Conservation (phyloP, 441 rosid species). For the Pelargonium fulgidum region DNA sequence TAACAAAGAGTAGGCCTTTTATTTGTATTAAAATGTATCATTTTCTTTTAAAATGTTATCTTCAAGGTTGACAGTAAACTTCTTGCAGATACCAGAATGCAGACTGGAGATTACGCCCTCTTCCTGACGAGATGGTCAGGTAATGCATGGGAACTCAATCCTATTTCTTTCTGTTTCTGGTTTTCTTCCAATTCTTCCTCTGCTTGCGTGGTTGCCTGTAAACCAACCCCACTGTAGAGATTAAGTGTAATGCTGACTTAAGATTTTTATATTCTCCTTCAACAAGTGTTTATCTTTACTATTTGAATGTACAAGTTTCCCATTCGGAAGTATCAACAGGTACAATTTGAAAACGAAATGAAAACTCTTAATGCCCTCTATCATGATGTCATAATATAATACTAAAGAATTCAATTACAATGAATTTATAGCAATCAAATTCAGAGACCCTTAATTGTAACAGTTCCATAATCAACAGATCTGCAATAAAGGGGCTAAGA, state of each 20-base stretch:
- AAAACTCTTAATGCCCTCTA: too few species aligned
- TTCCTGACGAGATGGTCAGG: conserved; percentile 2
- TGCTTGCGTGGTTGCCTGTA: too few species aligned
- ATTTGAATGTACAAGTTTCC: too few species aligned
- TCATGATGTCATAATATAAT: background rate
- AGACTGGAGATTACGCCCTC: conserved; percentile 9
- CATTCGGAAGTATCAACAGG: too few species aligned
- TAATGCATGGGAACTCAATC: background rate
- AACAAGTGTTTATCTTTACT: too few species aligned
- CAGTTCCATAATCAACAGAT: too few species aligned
- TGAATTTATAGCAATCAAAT: too few species aligned
- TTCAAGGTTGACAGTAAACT: background rate
- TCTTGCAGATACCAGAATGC: conserved; percentile 8
- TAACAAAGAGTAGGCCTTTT: conserved; percentile 52
- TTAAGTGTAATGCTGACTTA: too few species aligned
- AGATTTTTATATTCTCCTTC: too few species aligned
- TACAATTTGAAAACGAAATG: background rate
- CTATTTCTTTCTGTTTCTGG: background rate
- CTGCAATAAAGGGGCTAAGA: too few species aligned
- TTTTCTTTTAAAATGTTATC: background rate
- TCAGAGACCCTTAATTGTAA: background rate
- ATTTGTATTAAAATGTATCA: too few species aligned
- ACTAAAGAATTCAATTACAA: background rate
- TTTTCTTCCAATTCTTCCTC: background rate
- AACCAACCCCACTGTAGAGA: too few species aligned